These are phyloP conservation scores for Paraphaeosphaeria sporulosa DNA, from an alignment of 2,329 filamentous ascomycete species.

Conservation along the genomic window DNA sequence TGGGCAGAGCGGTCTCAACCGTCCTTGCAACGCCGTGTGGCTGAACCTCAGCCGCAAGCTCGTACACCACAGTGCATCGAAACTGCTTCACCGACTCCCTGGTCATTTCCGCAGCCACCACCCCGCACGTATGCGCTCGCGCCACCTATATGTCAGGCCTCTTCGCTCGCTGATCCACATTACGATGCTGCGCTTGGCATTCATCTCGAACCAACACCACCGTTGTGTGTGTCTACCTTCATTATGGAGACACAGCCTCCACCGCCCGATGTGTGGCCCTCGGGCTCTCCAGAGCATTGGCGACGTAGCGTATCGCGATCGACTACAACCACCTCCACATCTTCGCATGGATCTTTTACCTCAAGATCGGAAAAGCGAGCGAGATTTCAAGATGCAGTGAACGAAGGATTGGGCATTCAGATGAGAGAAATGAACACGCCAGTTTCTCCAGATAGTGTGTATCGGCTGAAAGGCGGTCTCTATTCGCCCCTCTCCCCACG, in stretches of 20 bases:
- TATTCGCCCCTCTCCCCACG: slow-evolving; percentile 27
- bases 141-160: slow-evolving; percentile 13
- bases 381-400: slow-evolving; percentile 26
- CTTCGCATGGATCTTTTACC: slow-evolving; percentile 24
- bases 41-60: slow-evolving; percentile 13
- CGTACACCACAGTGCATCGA: slow-evolving; percentile 9
- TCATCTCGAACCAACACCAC: slow-evolving; percentile 10
- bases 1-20: slow-evolving; percentile 5
- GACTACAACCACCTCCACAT: slow-evolving; percentile 21
- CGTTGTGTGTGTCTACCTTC: not conserved
- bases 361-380: slow-evolving; percentile 22
- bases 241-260: slow-evolving; percentile 9
- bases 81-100: slow-evolving; percentile 13
- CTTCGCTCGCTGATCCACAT: slow-evolving; percentile 8
- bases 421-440: slow-evolving; percentile 33
- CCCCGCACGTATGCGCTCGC: not conserved
- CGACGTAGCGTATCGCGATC: slow-evolving; percentile 26
- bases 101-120: slow-evolving; percentile 9
- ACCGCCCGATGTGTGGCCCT: slow-evolving; percentile 20
- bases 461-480: slow-evolving; percentile 26
- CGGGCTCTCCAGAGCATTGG: slow-evolving; percentile 27
- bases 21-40: not conserved
- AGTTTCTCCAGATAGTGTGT: slow-evolving; percentile 31
- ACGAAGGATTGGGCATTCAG: slow-evolving; percentile 36
- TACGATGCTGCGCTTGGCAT: slow-evolving; percentile 7